Conservation (phyloP, 148 eudicot species). For the Camellia lanceoleosa region DNA sequence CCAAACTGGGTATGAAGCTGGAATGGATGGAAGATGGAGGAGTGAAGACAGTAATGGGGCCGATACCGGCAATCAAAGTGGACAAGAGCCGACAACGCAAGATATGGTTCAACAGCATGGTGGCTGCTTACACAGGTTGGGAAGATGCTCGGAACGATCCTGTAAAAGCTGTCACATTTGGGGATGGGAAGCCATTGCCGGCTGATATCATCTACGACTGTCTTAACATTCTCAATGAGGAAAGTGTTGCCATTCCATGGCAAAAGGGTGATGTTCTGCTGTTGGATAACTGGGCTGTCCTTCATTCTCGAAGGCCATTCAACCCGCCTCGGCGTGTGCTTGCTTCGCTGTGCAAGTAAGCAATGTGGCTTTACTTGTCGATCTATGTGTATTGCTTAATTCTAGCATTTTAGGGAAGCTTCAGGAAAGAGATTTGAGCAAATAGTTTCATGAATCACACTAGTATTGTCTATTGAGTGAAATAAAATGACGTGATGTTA, state of each 20-base stretch:
- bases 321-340: constrained; percentile 76
- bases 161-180: constrained; percentile 72
- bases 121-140: constrained; percentile 80
- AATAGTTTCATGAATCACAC: too few species aligned
- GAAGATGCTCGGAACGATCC: constrained; percentile 72
- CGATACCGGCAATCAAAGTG: constrained; percentile 65
- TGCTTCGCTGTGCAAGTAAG: constrained; percentile 83
- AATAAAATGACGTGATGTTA: too few species aligned
- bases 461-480: too few species aligned
- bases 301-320: constrained; percentile 73
- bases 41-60: constrained; percentile 78
- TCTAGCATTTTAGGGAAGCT: too few species aligned
- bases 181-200: constrained; percentile 79
- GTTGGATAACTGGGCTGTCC: constrained; percentile 82
- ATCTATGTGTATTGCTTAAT: too few species aligned
- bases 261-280: constrained; percentile 71
- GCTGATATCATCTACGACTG: constrained; percentile 56
- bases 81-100: constrained; percentile 60
- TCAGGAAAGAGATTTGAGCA: too few species aligned
- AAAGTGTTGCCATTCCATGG: constrained; percentile 81
- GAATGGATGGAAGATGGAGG: constrained; percentile 72
- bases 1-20: constrained; percentile 71
- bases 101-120: constrained; percentile 94
- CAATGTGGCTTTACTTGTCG: too few species aligned
- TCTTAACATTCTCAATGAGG: constrained; percentile 65